Base-by-base conservation (phyloP, 306 rosid genomes). In the Medicago ruthenica region DNA sequence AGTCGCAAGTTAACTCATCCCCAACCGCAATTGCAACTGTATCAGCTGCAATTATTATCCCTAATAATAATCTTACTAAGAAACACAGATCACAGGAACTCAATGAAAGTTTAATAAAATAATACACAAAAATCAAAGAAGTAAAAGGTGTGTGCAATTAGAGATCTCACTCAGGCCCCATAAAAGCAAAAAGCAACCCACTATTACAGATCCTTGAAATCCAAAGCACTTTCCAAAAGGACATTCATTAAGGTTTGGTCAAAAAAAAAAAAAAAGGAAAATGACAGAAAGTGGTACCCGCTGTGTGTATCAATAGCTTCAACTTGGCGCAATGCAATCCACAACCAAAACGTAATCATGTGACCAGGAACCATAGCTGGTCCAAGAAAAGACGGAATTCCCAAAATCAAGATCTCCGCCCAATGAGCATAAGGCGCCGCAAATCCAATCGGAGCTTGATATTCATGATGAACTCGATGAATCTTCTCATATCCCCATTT, bases 391-490 rank as follows among this genome's bases (percentile, higher is more conserved):
- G 99, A 90, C 3, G 99, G 97, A 79, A 95, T 89, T 8, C 99
- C 99, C 3, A 95, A 93, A 60, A 95, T 89, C 83, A 95, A 81
- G 78, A 95, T 39, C 92, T 95, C 99, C 0, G 90, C 96, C 99
- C 99, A 95, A 64, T 95, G 99, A 0, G 97, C 99, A 41, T 95
- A 90, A 0, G 97, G 97, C 40, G 99, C 99, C 0, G 97, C 97
- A 57, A 54, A 95, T n/a, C 91, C 97, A 40, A 92, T 83, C 8
- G 99, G 99, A 75, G 99, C 99, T 27, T 86, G 53, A 84, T 90
- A 95, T 54, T 95, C 97, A 45, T 95, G 99, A 74, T 95, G 99
- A 17, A 92, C 90, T 21, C 83, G 67, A 64, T 95, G 99, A 80
- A 95, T 95, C 68, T 88, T 95, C 60, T 92, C 97, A 62, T 95